phyloP scores from a whole-genome alignment of 2,329 filamentous ascomycete species.

The Chalara sp. region DNA sequence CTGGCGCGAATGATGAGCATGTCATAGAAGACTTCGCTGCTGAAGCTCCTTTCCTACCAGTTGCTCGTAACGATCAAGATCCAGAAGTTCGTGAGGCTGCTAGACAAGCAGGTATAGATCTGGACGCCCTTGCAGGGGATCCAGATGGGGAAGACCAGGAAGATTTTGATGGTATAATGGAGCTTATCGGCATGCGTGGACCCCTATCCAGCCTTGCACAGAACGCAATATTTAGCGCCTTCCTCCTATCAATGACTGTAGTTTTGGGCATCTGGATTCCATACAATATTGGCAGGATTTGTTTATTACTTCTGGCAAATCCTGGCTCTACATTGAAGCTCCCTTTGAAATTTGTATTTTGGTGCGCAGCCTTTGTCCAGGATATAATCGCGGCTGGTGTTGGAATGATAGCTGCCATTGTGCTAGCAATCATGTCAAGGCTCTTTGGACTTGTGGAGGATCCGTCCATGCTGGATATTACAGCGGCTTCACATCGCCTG shows the following conservation, averaged over 20 bases:
- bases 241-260: conserved; percentile 82
- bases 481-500: conserved; percentile 12
- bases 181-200: conserved; percentile 93
- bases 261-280: conserved; percentile 82
- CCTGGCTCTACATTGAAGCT: conserved; percentile 64
- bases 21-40: conserved; percentile 50
- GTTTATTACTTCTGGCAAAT: conserved; percentile 72
- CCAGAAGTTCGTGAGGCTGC: conserved; percentile 57
- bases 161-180: conserved; percentile 92
- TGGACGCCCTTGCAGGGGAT: conserved; percentile 46
- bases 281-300: conserved; percentile 83
- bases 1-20: conserved; percentile 49
- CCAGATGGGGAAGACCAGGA: conserved; percentile 78
- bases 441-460: conserved; percentile 14
- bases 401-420: conserved; percentile 46
- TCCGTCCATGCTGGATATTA: conserved; percentile 2
- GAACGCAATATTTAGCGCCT: conserved; percentile 88
- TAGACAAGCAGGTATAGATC: conserved; percentile 63
- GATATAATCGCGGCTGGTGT: conserved; percentile 42
- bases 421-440: conserved; percentile 46
- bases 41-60: conserved; percentile 54
- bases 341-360: conserved; percentile 65
- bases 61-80: conserved; percentile 32
- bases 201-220: conserved; percentile 85
- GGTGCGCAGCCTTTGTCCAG: conserved; percentile 70